Conservation (phyloP, 805 yeast species). For the Martiniozyma abietophila region DNA sequence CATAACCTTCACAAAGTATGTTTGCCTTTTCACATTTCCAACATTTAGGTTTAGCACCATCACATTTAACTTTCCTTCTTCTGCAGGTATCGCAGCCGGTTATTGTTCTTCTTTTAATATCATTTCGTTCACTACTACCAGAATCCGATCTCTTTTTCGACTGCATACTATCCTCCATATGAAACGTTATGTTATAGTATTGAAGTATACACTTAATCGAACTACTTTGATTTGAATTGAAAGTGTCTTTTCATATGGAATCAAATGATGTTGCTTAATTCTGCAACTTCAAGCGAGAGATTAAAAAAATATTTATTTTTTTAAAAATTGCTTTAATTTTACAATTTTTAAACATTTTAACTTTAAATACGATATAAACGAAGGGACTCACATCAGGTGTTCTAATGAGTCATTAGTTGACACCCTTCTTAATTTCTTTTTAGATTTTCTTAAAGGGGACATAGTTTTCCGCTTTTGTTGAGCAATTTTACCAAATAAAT, state of each 20-base stretch:
- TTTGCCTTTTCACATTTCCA: conserved; percentile 37
- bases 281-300: conserved; percentile 8
- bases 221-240: no score
- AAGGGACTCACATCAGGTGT: no score
- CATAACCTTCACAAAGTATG: conserved; percentile 40
- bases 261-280: no score
- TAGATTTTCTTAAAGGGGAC: conserved; percentile 12
- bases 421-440: conserved; percentile 11
- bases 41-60: conserved; percentile 37
- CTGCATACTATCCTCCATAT: no score
- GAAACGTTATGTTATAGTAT: no score
- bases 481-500: not conserved
- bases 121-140: not conserved
- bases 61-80: conserved; percentile 44
- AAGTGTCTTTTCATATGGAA: no score
- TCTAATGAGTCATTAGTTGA: conserved; percentile 8
- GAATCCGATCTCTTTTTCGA: not conserved
- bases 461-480: conserved; percentile 10
- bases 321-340: no score
- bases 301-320: not conserved
- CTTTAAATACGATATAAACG: no score
- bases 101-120: conserved; percentile 25
- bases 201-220: no score
- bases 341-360: no score
- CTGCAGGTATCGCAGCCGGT: conserved; percentile 53